These are phyloP conservation scores for Plasmodium coatneyi DNA, from an alignment of 169 alveolate species.

Conservation along the genomic window DNA sequence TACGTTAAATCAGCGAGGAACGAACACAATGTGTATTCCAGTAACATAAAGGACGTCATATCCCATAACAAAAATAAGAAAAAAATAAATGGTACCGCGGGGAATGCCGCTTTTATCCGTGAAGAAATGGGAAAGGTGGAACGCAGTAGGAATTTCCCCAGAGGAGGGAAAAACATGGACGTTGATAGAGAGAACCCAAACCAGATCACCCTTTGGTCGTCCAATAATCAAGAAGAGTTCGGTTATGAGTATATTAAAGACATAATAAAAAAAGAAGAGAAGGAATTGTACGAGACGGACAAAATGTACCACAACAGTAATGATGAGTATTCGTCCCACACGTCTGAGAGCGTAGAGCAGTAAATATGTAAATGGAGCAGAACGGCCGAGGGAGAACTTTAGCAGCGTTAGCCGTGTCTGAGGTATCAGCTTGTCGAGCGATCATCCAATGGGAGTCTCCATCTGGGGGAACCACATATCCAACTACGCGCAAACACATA, in stretches of 20 bases:
- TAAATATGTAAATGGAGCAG: not conserved
- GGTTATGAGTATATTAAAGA: constrained; percentile 45
- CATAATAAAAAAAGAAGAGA: constrained; percentile 55
- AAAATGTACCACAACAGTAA: constrained; percentile 39
- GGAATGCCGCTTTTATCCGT: not conserved
- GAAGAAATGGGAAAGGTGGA: not conserved
- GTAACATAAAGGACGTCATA: constrained; percentile 50
- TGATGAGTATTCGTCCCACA: constrained; percentile 61
- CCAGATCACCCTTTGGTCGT: not conserved
- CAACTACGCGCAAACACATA: not conserved
- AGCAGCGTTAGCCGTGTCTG: not conserved
- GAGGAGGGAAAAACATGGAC: not conserved
- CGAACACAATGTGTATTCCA: constrained; percentile 34
- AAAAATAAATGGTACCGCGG: not conserved
- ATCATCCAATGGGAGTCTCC: not conserved
- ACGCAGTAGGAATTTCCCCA: not conserved
- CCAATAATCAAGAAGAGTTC: constrained; percentile 54
- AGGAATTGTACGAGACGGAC: constrained; percentile 32
- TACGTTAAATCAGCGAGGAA: constrained; percentile 60
- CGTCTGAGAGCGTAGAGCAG: constrained; percentile 48
- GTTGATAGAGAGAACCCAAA: not conserved
- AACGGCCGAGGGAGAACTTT: not conserved
- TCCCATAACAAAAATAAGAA: constrained; percentile 29
- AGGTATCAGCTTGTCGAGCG: not conserved
- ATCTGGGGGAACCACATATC: not conserved